Evolutionary conservation across 2,329 filamentous ascomycete genomes (phyloP).

Genomic region (Alternaria longipes): DNA sequence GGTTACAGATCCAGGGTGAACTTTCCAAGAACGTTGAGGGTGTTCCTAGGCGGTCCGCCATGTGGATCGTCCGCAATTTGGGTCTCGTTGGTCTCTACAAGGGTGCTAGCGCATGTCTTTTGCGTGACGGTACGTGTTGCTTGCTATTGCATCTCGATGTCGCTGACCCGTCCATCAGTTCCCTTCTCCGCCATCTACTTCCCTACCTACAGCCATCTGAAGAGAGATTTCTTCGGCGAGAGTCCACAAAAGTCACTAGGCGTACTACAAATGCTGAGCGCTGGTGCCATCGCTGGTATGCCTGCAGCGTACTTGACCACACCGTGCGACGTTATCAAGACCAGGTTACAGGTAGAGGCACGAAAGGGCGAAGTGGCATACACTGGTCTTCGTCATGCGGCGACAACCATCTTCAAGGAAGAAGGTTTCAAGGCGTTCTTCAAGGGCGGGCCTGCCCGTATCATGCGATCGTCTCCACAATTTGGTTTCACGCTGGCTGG

Average conservation of each 20-base stretch:
- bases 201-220: constrained; percentile 93
- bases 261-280: constrained; percentile 87
- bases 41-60: constrained; percentile 85
- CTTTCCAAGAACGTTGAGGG: constrained; percentile 86
- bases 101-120: constrained; percentile 90
- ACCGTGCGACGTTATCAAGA: constrained; percentile 99
- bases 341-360: constrained; percentile 94
- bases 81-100: constrained; percentile 96
- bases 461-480: constrained; percentile 92
- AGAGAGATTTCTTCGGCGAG: constrained; percentile 94
- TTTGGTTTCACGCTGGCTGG: constrained; percentile 97
- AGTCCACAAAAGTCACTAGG: constrained; percentile 86
- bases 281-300: constrained; percentile 81
- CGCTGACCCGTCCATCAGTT: constrained; percentile 58
- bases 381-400: constrained; percentile 85
- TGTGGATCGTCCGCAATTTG: constrained; percentile 97
- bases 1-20: constrained; percentile 96
- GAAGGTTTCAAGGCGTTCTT: constrained; percentile 98
- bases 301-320: constrained; percentile 83
- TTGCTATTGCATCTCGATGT: not conserved
- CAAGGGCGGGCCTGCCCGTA: constrained; percentile 96
- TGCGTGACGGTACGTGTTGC: constrained; percentile 72
- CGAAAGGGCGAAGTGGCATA: constrained; percentile 93
- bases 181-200: constrained; percentile 99
- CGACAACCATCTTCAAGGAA: constrained; percentile 82